Base-by-base conservation (phyloP, 768 basidiomycete species). In the Mycena galopus region DNA sequence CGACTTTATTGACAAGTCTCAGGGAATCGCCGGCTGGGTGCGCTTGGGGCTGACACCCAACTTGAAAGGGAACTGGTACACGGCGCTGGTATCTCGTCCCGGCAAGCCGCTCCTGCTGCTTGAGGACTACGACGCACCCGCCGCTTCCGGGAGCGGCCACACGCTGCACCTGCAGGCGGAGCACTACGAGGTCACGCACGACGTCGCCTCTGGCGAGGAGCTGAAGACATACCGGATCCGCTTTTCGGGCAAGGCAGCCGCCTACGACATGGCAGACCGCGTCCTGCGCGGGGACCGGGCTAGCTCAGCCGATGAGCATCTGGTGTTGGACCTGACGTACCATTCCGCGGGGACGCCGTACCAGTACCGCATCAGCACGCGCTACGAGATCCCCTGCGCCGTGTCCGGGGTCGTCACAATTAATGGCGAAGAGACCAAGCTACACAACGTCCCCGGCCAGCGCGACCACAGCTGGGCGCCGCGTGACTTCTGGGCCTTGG, bases 121-220 rank as follows among this genome's bases (percentile, higher is more conserved):
- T 77, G 67, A 82, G 76, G 12, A 77, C 77, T 72, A 81, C n/a
- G 56, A 82, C 78, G 42, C 42, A 29, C n/a, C 60, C 60, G 39
- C 60, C 21, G 17, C 60, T 42, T 61, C 60, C 27, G 60, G 60
- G 60, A 61, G 42, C 42, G 60, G 42, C n/a, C 60, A 61, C 60
- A 61, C 60, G 27, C 60, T 61, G 60, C 60, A 61, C 42, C 25
- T 61, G 27, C 60, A 61, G 60, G 60, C 60, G 27, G 39, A 42
- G 60, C 60, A 61, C 60, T 61, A 61, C 60, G 60, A 61, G 42
- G 60, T 47, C 60, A 61, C 42, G 42, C 60, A 61, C 60, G 60
- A 61, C 16, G 60, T 61, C 42, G 60, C 37, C 19, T n/a, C 60
- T n/a, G 60, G 60, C 60, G 60, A 42, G 60, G 60, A 61, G 42